Evolutionary conservation across 345 rosid genomes (phyloP), one percentile per base, ranked within the genome.

Genomic region (Hevea brasiliensis): DNA sequence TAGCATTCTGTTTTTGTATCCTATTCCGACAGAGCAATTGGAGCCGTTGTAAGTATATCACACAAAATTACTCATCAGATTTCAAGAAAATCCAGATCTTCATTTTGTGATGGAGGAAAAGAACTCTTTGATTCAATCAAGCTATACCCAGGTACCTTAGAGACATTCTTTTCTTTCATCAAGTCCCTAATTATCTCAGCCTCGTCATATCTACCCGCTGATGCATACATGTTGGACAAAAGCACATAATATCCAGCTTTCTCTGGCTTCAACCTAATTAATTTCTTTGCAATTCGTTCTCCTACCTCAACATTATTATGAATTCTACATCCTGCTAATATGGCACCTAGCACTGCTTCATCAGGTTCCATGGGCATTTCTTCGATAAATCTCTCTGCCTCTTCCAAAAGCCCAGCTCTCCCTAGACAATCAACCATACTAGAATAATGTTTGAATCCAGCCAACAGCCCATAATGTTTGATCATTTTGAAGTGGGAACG

Each of bases 351-450:
- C 4, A 86, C 87, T 55, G 89, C 87, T 57, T 77, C 90, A 75
- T 89, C 94, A 58, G 94, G 84, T 61, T 85, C 85, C 71, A 84
- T 45, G 0, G 90, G 90, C 92, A 88, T 86, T 41, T 74, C 83
- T 69, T 81, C 81, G 24, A 84, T 65, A 65, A 88, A 78, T 47
- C 71, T 82, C 85, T 86, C 92, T 1, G 92, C 94, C 75, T 88
- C 90, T 70, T 84, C 86, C 58, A 85, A 27, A 50, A 78, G 72
- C 73, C 94, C 94, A 0, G 88, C 90, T 74, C 87, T 79, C 23
- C 85, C 85, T 68, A 89, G 72, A 77, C 93, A 89, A 80, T 86
- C 87, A 65, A 79, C 87, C 81, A 89, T 71, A 54, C 76, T 69
- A 14, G 93, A 84, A 59, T 84, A 86, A 61, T 89, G 93, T 70